Evolutionary conservation across 495 filamentous ascomycete species (phyloP).

Genomic region (Clohesyomyces aquaticus): DNA sequence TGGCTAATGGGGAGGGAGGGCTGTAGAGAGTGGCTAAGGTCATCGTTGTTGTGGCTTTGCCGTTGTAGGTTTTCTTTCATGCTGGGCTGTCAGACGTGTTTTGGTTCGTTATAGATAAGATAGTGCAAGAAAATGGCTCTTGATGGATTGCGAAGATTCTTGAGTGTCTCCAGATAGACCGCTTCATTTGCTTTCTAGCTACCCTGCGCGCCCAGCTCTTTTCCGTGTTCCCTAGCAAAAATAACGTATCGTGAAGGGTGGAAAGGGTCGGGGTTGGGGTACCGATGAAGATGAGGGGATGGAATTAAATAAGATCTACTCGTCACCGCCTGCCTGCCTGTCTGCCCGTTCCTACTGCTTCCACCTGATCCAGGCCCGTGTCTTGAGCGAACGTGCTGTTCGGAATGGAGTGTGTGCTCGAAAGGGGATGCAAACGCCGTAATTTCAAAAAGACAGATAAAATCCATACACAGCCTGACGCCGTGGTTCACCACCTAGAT

Average conservation of each 20-base stretch:
- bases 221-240: neutral
- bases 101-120: no score
- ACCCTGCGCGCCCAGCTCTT: neutral
- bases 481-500: conserved; percentile 14
- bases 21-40: no score
- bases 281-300: neutral
- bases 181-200: neutral
- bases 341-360: no score
- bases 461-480: neutral
- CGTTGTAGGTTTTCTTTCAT: no score
- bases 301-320: conserved; percentile 16
- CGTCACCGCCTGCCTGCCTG: neutral
- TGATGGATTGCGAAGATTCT: no score
- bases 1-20: conserved; percentile 57
- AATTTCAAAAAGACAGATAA: neutral
- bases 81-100: no score
- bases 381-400: no score
- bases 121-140: no score
- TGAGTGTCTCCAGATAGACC: neutral
- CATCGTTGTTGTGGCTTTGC: neutral
- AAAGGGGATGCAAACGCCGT: conserved; percentile 2
- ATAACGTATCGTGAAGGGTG: no score
- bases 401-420: no score
- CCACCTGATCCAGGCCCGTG: no score
- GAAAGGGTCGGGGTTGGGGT: neutral